Evolutionary conservation across 306 rosid genomes (phyloP), one percentile per base, ranked within the genome.

Genomic region (Parietaria judaica): DNA sequence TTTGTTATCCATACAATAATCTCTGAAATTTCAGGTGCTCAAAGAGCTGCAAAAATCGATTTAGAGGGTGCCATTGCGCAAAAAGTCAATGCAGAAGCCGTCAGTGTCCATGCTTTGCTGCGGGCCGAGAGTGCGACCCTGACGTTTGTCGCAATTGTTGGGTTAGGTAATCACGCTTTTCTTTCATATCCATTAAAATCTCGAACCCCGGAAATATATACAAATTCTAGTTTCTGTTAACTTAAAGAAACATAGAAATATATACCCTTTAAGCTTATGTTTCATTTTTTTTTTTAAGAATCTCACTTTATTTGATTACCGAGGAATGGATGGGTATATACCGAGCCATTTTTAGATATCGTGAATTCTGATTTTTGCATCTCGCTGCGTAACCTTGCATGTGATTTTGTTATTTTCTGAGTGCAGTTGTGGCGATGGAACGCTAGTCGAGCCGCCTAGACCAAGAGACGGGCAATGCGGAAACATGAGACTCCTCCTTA

Each of bases 391-490:
- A 41, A 14, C 53, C 55, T 36, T 61, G 11, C 44, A 54, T 37
- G 15, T 73, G 63, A 49, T 36, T 63, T 49, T 17, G 14, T 69
- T 48, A 15, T 51, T 54, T 68, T 43, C 67, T 64, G 45, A 61
- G 47, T 78, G 65, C 86, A 92, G 98, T 66, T 92, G 98, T 36
- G 98, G 98, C 35, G 98, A 86, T 35, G 92, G 94, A 65, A 74
- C 86, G 37, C 65, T 85, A 61, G 98, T 88, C 12, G 92, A 88
- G 85, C 96, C 98, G 60, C 88, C 86, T 11, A 83, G 79, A 60
- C 95, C 76, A 61, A 96, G 98, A 64, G 96, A 92, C 67, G 78
- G 85, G 61, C 98, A 92, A 69, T 92, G 98, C 56, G 98, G 98
- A 67, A 92, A 92, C 83, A 92, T 92, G 98, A 82, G 96, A 77